These are phyloP conservation scores for Ganoderma boninense DNA, from an alignment of 1,284 basidiomycete genomes.

Conservation along the genomic window DNA sequence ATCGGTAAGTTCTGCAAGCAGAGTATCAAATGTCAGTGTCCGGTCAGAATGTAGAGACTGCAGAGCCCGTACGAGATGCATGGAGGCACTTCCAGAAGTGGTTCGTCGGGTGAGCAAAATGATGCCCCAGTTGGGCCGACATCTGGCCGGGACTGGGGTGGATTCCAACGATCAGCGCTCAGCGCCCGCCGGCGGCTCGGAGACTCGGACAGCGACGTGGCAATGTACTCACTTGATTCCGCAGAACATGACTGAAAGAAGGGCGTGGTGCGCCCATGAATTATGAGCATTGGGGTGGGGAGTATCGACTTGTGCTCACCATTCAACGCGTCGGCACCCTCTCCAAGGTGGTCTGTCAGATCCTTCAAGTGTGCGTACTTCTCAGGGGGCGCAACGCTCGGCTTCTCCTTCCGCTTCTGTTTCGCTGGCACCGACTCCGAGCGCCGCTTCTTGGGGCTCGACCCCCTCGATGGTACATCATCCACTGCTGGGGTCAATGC, in stretches of 20 bases:
- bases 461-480: not conserved
- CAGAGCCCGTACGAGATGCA: slow-evolving; percentile 53
- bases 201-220: not conserved
- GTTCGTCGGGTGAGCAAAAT: slow-evolving; percentile 78
- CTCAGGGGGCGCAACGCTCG: slow-evolving; percentile 43
- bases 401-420: slow-evolving; percentile 23
- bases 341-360: slow-evolving; percentile 49
- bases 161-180: not conserved
- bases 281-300: not conserved
- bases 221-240: slow-evolving; percentile 40
- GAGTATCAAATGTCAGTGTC: not conserved
- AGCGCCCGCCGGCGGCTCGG: not conserved
- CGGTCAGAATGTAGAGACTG: not conserved
- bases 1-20: slow-evolving; percentile 32
- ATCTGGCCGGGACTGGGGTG: slow-evolving; percentile 59
- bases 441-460: slow-evolving; percentile 10
- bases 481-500: not conserved
- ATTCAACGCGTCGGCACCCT: slow-evolving; percentile 45
- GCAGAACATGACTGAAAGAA: slow-evolving; percentile 40
- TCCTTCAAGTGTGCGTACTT: slow-evolving; percentile 44
- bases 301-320: slow-evolving; percentile 41
- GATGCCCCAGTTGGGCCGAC: slow-evolving; percentile 71
- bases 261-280: not conserved
- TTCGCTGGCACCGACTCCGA: not conserved
- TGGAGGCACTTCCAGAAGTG: slow-evolving; percentile 71